Evolutionary conservation across 2,329 filamentous ascomycete species (phyloP), one percentile per base, ranked within the genome.

Genomic region (Venturia effusa): DNA sequence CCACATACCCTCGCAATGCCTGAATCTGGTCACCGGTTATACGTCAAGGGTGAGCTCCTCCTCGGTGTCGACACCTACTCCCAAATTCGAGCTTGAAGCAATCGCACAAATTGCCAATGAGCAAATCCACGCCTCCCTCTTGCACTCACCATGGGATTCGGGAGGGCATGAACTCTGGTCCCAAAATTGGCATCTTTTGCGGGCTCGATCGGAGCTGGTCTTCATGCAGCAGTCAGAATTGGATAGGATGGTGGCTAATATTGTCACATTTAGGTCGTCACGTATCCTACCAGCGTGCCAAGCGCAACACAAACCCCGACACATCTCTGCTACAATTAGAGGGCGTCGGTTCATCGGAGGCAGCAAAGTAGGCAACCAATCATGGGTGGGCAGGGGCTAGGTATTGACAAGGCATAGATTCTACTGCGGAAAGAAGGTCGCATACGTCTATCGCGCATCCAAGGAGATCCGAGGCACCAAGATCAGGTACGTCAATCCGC

Each of bases 361-460:
- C 88, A 77, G 93, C 94, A 80, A 90, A 88, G 87, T 92, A 88
- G 71, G 65, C 22, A 32, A 17, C 43, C 3, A 61, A 41, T 8
- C 15, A 15, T 22, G 30, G 19, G n/a, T 32, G 22, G 30, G 6
- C 30, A 17, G 15, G 39, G 34, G 27, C 19, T 51, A 10, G 32
- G 24, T 37, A 61, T 34, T 41, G 57, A 61, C 61, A 48, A 39
- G 59, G n/a, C 6, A 66, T 68, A 81, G 78, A 82, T 97, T 97
- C 89, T 99, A 99, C 84, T 84, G 91, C 71, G 94, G 94, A 83
- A 99, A 99, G 89, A 92, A 92, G 84, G 87, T 97, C 79, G 94
- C 94, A 79, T 99, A 92, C 81, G 92, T 99, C 81, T 99, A 97
- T 87, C 91, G 92, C 77, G 93, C 88, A 74, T 88, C 90, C 81